Evolutionary conservation across 2,329 filamentous ascomycete species (phyloP).

Genomic region (Fusarium zealandicum): DNA sequence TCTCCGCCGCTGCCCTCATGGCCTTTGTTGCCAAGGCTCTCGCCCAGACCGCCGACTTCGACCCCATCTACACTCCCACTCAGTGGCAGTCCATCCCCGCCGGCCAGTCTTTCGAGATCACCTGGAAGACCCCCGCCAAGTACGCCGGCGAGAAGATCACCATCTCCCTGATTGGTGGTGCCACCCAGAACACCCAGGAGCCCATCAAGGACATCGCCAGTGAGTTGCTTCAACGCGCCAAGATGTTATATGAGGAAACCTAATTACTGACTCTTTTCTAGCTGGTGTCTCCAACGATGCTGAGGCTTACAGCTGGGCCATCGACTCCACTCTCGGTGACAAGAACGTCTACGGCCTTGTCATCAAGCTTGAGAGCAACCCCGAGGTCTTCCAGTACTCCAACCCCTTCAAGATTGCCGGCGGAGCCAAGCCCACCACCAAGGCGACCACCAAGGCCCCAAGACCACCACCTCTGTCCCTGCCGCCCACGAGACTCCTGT

Average conservation of each 20-base stretch:
- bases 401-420: constrained; percentile 64
- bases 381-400: constrained; percentile 65
- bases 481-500: constrained; percentile 21
- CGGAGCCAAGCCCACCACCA: constrained; percentile 37
- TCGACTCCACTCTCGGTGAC: constrained; percentile 54
- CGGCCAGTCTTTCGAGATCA: constrained; percentile 58
- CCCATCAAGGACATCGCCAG: constrained; percentile 55
- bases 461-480: constrained; percentile 44
- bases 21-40: constrained; percentile 59
- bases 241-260: neutral
- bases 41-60: constrained; percentile 64
- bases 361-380: constrained; percentile 58
- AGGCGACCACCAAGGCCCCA: constrained; percentile 42
- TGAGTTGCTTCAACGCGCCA: constrained; percentile 48
- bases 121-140: constrained; percentile 55
- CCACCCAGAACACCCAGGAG: constrained; percentile 51
- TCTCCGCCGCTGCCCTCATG: constrained; percentile 57
- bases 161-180: constrained; percentile 64
- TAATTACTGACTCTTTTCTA: constrained; percentile 36
- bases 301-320: constrained; percentile 58
- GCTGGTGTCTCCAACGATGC: constrained; percentile 55
- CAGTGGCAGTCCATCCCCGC: constrained; percentile 54
- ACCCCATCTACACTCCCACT: constrained; percentile 58
- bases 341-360: constrained; percentile 64
- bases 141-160: constrained; percentile 55